Conservation (phyloP, 176 grass and related monocot genomes). For the Triticum dicoccoides region DNA sequence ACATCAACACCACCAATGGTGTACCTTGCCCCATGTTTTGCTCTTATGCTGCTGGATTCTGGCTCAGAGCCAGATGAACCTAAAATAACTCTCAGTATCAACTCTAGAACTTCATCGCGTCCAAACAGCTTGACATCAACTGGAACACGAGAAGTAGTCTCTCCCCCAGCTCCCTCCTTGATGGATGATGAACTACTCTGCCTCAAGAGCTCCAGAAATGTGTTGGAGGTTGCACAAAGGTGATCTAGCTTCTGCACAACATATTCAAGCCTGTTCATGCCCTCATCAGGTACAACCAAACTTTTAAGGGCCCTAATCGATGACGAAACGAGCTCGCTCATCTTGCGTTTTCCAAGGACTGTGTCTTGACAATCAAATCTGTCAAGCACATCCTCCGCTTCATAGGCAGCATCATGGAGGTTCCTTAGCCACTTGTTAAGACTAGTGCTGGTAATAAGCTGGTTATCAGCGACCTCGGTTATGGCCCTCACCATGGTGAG, state of each 20-base stretch:
- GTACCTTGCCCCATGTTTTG: neutral
- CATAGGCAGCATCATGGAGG: neutral
- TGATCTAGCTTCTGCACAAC: neutral
- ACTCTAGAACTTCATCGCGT: neutral
- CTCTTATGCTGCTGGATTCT: neutral
- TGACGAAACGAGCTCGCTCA: neutral
- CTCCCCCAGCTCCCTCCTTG: neutral
- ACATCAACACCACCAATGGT: neutral
- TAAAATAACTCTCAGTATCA: neutral
- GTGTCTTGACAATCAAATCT: neutral
- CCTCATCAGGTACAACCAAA: neutral
- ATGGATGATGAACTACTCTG: neutral
- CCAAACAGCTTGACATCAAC: neutral
- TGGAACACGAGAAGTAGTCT: conserved; percentile 1
- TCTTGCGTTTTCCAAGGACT: neutral
- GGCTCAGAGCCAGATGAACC: neutral
- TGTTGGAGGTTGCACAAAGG: neutral
- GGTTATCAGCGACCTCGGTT: neutral
- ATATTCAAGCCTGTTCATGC: neutral
- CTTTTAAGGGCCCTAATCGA: neutral
- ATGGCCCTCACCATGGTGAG: neutral
- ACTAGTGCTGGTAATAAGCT: neutral
- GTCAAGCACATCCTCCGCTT: neutral
- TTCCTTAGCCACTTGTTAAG: neutral
- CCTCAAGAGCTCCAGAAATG: neutral